Percentiles rank a stretch among this genome's conserved stretches.
Evolutionary conservation across 352 stramenopile genomes (phyloP).

Genomic region (Globisporangium cederbergense): DNA sequence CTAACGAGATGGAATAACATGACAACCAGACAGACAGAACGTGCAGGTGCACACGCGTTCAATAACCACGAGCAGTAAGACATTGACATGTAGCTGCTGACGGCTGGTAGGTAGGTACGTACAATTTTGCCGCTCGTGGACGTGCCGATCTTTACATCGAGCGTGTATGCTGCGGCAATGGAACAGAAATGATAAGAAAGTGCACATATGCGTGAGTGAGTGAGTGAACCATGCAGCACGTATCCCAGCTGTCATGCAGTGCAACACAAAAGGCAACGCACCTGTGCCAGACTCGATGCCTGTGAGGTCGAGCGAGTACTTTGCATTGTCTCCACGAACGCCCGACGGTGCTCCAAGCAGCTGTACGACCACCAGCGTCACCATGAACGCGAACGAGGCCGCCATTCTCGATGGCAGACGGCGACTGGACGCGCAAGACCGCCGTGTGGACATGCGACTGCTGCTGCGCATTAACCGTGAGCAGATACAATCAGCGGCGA

Average conservation of each 20-base stretch:
- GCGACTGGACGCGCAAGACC: background rate
- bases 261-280: conserved; percentile 3
- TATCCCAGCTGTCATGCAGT: background rate
- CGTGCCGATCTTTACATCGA: conserved; percentile 29
- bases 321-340: conserved; percentile 22
- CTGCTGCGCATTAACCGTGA: background rate
- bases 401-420: background rate
- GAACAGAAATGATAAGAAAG: background rate
- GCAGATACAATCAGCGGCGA: conserved; percentile 2
- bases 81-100: background rate
- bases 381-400: background rate
- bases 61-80: background rate
- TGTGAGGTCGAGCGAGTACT: conserved; percentile 31
- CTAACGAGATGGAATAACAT: conserved; percentile 17
- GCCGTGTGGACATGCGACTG: background rate
- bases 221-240: background rate
- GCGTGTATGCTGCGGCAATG: conserved; percentile 27
- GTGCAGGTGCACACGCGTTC: background rate
- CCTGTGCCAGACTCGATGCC: conserved; percentile 33
- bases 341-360: background rate
- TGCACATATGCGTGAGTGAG: background rate
- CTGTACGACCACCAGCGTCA: background rate
- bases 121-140: conserved; percentile 16
- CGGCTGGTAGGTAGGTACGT: background rate
- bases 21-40: background rate